Conservation (phyloP, 352 stramenopile genomes). For the Pythium insidiosum region DNA sequence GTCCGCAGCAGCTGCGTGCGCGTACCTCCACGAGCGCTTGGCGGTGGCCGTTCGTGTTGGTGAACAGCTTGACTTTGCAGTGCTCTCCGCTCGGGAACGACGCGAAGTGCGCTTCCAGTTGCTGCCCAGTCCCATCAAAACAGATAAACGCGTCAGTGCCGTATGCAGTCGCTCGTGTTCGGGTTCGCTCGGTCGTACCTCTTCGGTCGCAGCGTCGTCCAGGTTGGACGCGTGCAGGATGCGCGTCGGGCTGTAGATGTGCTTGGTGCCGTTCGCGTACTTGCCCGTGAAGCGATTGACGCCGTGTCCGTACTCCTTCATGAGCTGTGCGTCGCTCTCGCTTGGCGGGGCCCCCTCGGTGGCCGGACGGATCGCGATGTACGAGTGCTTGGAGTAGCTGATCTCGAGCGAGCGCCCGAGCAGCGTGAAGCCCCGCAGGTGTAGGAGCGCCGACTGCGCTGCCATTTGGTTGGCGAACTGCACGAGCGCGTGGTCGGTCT, state of each 20-base stretch:
- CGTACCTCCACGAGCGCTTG: conserved; percentile 40
- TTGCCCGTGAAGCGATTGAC: conserved; percentile 60
- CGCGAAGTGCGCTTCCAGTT: conserved; percentile 25
- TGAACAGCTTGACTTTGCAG: conserved; percentile 37
- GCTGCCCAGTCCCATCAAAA: conserved; percentile 17
- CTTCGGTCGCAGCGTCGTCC: conserved; percentile 20
- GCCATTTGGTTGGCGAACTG: conserved; percentile 40
- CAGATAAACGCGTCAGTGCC: too few relatives aligned
- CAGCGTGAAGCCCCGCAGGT: conserved; percentile 46
- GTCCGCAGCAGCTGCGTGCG: background rate
- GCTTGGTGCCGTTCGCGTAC: conserved; percentile 40
- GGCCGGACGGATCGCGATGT: conserved; percentile 27
- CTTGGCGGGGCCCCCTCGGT: background rate
- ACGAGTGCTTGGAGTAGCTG: conserved; percentile 51
- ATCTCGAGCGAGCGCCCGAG: conserved; percentile 46
- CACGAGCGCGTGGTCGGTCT: conserved; percentile 48
- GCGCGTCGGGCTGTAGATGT: conserved; percentile 62
- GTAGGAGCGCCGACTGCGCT: conserved; percentile 36
- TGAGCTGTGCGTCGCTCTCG: conserved; percentile 7
- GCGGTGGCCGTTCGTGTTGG: conserved; percentile 31
- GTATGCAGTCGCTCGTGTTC: too few relatives aligned
- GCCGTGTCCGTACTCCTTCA: conserved; percentile 42
- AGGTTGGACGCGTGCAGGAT: conserved; percentile 61
- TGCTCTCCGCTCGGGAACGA: conserved; percentile 30
- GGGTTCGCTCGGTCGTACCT: conserved; percentile 11